Conservation (phyloP, 208 protist species). For the Jaenimonas drosophilae region DNA sequence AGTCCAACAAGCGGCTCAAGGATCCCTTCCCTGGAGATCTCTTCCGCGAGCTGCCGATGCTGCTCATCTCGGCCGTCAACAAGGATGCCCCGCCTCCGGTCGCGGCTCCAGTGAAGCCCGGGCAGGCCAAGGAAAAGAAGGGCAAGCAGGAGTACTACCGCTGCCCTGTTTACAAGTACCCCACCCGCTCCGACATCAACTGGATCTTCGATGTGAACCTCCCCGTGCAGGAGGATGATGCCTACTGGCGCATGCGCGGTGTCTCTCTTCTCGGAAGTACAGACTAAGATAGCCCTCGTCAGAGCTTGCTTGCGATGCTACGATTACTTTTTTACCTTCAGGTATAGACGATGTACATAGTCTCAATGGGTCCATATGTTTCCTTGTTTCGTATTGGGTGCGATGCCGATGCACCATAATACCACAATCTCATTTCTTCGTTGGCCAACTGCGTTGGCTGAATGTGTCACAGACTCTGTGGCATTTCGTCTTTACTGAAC, state of each 20-base stretch:
- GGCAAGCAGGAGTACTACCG: constrained; percentile 92
- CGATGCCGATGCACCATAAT: too few species aligned
- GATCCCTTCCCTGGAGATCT: constrained; percentile 93
- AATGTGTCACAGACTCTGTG: too few species aligned
- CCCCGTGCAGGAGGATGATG: constrained; percentile 87
- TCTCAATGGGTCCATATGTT: too few species aligned
- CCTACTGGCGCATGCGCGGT: constrained; percentile 96
- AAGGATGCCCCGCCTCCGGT: constrained; percentile 65
- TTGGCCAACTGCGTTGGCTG: too few species aligned
- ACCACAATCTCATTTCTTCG: too few species aligned
- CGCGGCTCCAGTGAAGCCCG: constrained; percentile 48
- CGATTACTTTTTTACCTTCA: too few species aligned
- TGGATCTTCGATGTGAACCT: constrained; percentile 97
- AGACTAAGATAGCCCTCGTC: too few species aligned
- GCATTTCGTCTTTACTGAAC: too few species aligned
- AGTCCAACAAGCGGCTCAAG: constrained; percentile 85
- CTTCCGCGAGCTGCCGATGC: constrained; percentile 93
- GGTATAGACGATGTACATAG: too few species aligned
- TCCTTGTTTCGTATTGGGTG: too few species aligned
- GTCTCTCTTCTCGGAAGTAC: constrained; percentile 85
- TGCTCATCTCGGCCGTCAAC: constrained; percentile 92
- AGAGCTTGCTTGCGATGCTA: too few species aligned
- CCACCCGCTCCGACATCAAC: constrained; percentile 91
- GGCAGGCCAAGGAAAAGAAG: constrained; percentile 66
- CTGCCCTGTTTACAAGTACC: constrained; percentile 98